Evolutionary conservation across 768 basidiomycete genomes (phyloP).

Genomic region (Mycena alexandri): DNA sequence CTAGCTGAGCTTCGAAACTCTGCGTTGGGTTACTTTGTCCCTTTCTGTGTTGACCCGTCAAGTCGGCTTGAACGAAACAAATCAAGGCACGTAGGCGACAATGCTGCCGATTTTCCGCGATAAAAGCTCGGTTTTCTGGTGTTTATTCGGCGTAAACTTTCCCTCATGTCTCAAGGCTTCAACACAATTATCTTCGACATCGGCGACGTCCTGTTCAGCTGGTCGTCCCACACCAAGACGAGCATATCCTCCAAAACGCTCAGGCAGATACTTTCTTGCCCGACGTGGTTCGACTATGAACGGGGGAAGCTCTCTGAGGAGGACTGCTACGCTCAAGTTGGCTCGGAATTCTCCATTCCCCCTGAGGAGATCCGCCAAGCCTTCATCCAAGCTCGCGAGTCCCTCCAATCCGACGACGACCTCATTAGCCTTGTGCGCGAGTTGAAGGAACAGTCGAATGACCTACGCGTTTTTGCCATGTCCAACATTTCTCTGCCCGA

Average conservation of each 20-base stretch:
- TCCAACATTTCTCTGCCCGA: conserved; percentile 71
- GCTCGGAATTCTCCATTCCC: conserved; percentile 53
- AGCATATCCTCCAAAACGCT: conserved; percentile 56
- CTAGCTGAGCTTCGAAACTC: not conserved
- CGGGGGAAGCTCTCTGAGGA: conserved; percentile 58
- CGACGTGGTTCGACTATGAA: conserved; percentile 69
- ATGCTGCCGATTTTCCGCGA: not conserved
- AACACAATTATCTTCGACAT: conserved; percentile 65
- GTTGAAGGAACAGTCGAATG: conserved; percentile 54
- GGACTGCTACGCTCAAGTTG: conserved; percentile 58
- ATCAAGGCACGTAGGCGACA: conserved; percentile 12
- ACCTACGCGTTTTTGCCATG: conserved; percentile 64
- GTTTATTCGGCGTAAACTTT: not conserved
- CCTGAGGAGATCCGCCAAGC: conserved; percentile 57
- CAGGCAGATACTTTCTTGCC: conserved; percentile 56
- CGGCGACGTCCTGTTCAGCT: conserved; percentile 68
- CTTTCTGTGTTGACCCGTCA: not conserved
- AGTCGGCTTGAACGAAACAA: not conserved
- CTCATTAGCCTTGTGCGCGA: conserved; percentile 61
- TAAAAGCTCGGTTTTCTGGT: conserved; percentile 16
- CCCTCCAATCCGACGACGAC: conserved; percentile 58
- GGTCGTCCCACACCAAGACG: conserved; percentile 62
- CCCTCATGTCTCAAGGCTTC: conserved; percentile 26
- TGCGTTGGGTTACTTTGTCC: conserved; percentile 11
- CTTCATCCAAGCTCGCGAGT: conserved; percentile 62